phyloP scores from a whole-genome alignment of 2,329 filamentous ascomycete species.

The Aspergillus oerlinghausenensis region DNA sequence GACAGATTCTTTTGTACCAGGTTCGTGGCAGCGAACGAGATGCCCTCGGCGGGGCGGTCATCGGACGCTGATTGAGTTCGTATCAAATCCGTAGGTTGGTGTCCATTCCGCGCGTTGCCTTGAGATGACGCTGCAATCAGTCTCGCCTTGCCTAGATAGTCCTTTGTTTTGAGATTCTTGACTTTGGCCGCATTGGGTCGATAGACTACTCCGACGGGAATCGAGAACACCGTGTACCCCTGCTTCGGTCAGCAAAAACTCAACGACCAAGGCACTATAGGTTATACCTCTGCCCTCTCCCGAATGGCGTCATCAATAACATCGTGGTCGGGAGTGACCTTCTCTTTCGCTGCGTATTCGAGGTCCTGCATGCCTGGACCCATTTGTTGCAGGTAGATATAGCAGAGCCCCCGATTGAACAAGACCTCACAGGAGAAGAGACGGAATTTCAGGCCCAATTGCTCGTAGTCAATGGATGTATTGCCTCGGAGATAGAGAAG shows the following conservation, averaged over 20 bases:
- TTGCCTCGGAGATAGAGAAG: conserved; percentile 91
- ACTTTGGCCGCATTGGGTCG: conserved; percentile 96
- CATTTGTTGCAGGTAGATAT: conserved; percentile 92
- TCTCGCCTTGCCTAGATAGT: conserved; percentile 94
- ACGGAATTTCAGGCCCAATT: conserved; percentile 91
- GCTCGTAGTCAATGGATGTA: conserved; percentile 96
- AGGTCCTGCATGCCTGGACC: conserved; percentile 89
- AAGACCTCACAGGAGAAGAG: conserved; percentile 95
- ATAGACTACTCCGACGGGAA: conserved; percentile 92
- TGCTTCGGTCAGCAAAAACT: conserved; percentile 32
- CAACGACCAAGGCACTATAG: not conserved
- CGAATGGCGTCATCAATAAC: conserved; percentile 96
- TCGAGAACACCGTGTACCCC: conserved; percentile 98
- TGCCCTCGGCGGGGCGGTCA: conserved; percentile 74
- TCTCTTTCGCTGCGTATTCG: conserved; percentile 86
- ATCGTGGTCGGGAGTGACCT: conserved; percentile 92
- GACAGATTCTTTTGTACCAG: conserved; percentile 81
- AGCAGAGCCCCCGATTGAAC: conserved; percentile 95
- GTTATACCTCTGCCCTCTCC: conserved; percentile 78
- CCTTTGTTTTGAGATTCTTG: conserved; percentile 94
- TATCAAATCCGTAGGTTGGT: conserved; percentile 63
- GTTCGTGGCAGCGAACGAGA: conserved; percentile 89
- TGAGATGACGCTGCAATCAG: conserved; percentile 84
- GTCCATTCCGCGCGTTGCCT: conserved; percentile 75
- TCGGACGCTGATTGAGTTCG: conserved; percentile 46